A percentile compares a stretch with the other conserved stretches of the same genome.
Conservation (phyloP, 1,284 basidiomycete genomes). For the Ceratobasidium sp. region DNA sequence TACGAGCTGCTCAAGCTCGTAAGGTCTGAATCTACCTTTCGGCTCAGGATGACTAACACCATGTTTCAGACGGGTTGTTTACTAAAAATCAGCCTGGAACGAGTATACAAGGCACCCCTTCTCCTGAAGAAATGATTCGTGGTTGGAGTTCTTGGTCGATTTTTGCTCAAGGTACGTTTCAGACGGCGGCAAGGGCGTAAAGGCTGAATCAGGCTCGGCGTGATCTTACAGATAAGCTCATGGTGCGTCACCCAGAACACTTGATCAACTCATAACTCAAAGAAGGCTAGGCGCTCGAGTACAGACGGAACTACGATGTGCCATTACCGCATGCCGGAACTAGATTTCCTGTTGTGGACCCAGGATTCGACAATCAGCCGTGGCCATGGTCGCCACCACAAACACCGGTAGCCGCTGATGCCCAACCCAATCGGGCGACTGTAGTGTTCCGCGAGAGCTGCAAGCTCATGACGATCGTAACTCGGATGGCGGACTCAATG, state of each 20-base stretch:
- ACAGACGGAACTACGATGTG: constrained; percentile 66
- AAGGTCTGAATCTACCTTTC: not conserved
- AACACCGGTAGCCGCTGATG: not conserved
- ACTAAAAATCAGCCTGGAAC: not conserved
- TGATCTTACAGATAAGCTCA: constrained; percentile 11
- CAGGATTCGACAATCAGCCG: constrained; percentile 2
- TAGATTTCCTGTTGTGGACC: constrained; percentile 20
- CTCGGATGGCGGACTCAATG: constrained; percentile 14
- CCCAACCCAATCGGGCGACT: constrained; percentile 4
- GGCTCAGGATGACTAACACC: not conserved
- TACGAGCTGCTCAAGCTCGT: constrained; percentile 19
- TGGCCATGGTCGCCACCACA: constrained; percentile 9
- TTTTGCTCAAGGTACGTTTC: constrained; percentile 31
- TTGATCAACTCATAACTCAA: not conserved
- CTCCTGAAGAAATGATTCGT: not conserved
- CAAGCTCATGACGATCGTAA: constrained; percentile 26
- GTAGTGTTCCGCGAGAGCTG: constrained; percentile 27
- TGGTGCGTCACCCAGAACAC: not conserved
- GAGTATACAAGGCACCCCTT: not conserved
- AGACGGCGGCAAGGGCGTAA: not conserved
- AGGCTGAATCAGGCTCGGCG: not conserved
- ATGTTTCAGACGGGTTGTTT: constrained; percentile 25
- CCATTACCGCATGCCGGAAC: constrained; percentile 51
- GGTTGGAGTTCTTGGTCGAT: constrained; percentile 33
- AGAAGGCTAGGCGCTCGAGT: constrained; percentile 14